These are phyloP conservation scores for Schizophyllum commune DNA, from an alignment of 1,284 basidiomycete genomes.

Conservation along the genomic window DNA sequence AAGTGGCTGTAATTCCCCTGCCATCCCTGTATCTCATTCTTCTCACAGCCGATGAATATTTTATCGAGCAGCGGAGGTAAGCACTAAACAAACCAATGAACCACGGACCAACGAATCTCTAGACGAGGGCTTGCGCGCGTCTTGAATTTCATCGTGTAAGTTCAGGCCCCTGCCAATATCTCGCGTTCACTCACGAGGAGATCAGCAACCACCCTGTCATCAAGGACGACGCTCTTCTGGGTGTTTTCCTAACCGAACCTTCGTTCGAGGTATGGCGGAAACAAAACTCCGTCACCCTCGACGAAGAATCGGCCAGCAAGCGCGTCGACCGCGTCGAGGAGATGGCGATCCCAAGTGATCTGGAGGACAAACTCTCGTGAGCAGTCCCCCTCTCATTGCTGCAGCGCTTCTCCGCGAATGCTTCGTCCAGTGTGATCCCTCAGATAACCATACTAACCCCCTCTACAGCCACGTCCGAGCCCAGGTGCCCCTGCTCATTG, in stretches of 20 bases:
- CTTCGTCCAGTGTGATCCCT: conserved; percentile 5
- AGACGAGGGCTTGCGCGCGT: conserved; percentile 81
- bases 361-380: conserved; percentile 82
- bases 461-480: conserved; percentile 53
- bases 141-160: conserved; percentile 71
- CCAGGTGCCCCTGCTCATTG: conserved; percentile 69
- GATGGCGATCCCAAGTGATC: conserved; percentile 85
- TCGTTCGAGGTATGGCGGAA: conserved; percentile 86
- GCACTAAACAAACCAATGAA: neutral
- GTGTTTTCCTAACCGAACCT: conserved; percentile 73
- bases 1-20: conserved; percentile 24
- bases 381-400: conserved; percentile 16
- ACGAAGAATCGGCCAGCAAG: conserved; percentile 82
- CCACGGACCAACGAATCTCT: conserved; percentile 7
- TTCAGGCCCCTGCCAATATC: conserved; percentile 5
- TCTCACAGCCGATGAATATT: conserved; percentile 68
- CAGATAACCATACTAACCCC: neutral
- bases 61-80: conserved; percentile 82
- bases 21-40: conserved; percentile 2
- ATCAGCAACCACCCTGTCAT: conserved; percentile 83
- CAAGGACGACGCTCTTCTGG: conserved; percentile 77
- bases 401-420: conserved; percentile 2
- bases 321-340: conserved; percentile 79
- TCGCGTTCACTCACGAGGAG: neutral
- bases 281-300: conserved; percentile 59